Base-by-base conservation (phyloP, 1,139 yeast genomes). In the Pichia terricola region DNA sequence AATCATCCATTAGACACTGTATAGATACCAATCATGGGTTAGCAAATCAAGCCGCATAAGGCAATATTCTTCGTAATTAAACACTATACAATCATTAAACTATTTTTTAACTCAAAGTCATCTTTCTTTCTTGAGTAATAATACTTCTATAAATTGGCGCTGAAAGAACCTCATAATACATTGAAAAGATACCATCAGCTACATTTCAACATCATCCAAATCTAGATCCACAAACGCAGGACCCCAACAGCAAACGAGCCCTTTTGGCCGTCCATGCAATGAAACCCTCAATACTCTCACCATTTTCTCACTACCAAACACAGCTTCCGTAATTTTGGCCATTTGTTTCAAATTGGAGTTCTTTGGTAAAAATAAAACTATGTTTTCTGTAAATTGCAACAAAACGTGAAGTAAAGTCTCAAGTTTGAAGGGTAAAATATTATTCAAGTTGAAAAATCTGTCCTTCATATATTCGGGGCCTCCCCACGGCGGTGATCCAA, bases 401-500 rank as follows among this genome's bases (percentile, higher is more conserved):
- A 79, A 61, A 22, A 70, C 70, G 9, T 45, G 43, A 37, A 81
- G 59, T 26, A 81, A 58, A 27, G 62, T 59, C n/a, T 68, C 65
- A 3, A 82, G 54, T 1, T 68, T 62, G 43, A 78, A 65, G 2
- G 94, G 89, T 41, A 63, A 61, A 22, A 78, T 56, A 49, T 79
- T 74, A 61, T 76, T 79, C 16, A 77, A 55, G 51, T 80, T 78
- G 65, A 77, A 84, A 0, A 59, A 54, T 1, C 66, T 67, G 4
- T 58, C 52, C 9, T 65, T 55, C 34, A 66, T 63, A 62, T 89
- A 91, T 4, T 65, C 60, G 0, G 94, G 87, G 0, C 98, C 98
- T 16, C 97, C 97, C 98, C 98, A 91, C 0, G 97, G 97, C 0
- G 97, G 97, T 5, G 96, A 86, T 27, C 81, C 73, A 63, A 87